Evolutionary conservation across 768 basidiomycete species (phyloP).

Genomic region (Naganishia kalamii): DNA sequence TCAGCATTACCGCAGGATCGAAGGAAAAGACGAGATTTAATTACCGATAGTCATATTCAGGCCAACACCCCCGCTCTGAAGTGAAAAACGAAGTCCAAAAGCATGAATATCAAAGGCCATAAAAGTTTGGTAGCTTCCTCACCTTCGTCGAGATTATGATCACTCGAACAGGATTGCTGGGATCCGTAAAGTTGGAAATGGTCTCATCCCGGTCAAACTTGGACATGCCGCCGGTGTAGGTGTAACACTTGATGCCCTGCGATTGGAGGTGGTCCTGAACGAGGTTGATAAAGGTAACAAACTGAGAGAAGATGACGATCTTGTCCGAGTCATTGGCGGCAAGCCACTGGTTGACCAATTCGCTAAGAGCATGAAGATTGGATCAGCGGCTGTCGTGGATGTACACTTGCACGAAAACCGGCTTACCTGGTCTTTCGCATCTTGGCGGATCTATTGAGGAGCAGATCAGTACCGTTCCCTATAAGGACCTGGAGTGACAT

Average conservation of each 20-base stretch:
- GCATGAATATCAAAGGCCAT: too few relatives aligned
- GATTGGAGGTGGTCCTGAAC: constrained; percentile 60
- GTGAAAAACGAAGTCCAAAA: too few relatives aligned
- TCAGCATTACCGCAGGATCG: too few relatives aligned
- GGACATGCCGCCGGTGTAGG: constrained; percentile 47
- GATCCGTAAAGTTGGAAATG: constrained; percentile 38
- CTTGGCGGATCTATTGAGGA: constrained; percentile 59
- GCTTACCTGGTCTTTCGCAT: constrained; percentile 49
- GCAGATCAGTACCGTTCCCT: constrained; percentile 45
- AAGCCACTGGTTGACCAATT: constrained; percentile 51
- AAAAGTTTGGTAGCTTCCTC: too few relatives aligned
- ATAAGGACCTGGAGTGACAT: background rate
- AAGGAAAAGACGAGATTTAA: too few relatives aligned
- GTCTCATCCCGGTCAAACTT: constrained; percentile 36
- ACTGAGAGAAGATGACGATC: constrained; percentile 59
- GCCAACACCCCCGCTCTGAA: constrained; percentile 48
- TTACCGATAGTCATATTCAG: constrained; percentile 32
- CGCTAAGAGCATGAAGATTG: constrained; percentile 54
- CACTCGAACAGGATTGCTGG: constrained; percentile 32
- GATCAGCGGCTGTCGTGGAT: background rate
- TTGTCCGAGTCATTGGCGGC: constrained; percentile 51
- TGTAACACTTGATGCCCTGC: constrained; percentile 37
- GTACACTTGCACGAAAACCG: background rate
- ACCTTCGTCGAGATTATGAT: constrained; percentile 47
- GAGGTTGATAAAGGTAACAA: constrained; percentile 61